Conservation (phyloP, 345 rosid genomes). For the Eucalyptus brandiana region DNA sequence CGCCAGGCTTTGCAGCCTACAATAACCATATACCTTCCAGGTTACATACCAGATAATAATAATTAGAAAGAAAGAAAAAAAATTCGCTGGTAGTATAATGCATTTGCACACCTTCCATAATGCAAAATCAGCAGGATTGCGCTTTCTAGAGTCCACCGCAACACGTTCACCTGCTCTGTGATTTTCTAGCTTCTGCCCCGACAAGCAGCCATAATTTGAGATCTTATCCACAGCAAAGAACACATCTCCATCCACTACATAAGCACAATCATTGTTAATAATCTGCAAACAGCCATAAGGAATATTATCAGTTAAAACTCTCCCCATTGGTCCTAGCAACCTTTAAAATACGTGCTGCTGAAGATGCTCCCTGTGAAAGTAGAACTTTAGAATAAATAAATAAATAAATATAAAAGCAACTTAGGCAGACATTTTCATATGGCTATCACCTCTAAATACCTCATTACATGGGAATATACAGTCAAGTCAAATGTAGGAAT, state of each 20-base stretch:
- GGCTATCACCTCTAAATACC: not conserved
- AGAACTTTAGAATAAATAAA: not conserved
- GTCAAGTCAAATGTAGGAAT: not conserved
- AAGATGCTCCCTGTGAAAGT: not conserved
- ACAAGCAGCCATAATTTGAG: slow-evolving; percentile 65
- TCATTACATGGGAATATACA: not conserved
- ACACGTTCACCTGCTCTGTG: slow-evolving; percentile 81
- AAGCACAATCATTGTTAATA: slow-evolving; percentile 62
- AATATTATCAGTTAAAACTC: not conserved
- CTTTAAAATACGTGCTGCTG: not conserved
- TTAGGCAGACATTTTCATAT: not conserved
- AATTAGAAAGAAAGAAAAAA: not conserved
- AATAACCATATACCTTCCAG: not conserved
- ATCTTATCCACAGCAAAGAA: slow-evolving; percentile 67
- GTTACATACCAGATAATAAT: not conserved
- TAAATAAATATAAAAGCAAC: not conserved
- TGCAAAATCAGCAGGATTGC: slow-evolving; percentile 84
- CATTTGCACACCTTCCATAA: slow-evolving; percentile 64
- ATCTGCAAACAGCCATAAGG: slow-evolving; percentile 33
- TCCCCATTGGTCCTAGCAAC: not conserved
- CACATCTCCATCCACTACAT: slow-evolving; percentile 68
- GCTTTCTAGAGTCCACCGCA: slow-evolving; percentile 76
- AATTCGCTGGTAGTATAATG: not conserved
- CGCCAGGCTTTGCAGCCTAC: slow-evolving; percentile 89
- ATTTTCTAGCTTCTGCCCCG: slow-evolving; percentile 64